Evolutionary conservation across 1,139 yeast species (phyloP).

Genomic region (Pichia inconspicua): DNA sequence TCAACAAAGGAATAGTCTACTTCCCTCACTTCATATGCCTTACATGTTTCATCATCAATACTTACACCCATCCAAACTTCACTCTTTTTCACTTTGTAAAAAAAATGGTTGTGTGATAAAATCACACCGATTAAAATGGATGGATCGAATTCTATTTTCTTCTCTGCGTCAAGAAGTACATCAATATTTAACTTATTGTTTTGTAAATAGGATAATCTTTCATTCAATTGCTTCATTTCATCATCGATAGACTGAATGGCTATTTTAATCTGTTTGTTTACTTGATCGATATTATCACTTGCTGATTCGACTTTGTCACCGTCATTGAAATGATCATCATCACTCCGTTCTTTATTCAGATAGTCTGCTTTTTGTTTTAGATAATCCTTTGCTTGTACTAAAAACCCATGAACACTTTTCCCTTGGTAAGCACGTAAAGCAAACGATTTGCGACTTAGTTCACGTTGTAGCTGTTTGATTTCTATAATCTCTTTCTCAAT

Average conservation of each 20-base stretch:
- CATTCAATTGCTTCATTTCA: slow-evolving; percentile 4
- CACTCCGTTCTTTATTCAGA: neutral
- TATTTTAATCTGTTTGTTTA: slow-evolving; percentile 13
- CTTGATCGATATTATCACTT: slow-evolving; percentile 7
- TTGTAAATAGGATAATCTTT: neutral
- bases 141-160: slow-evolving; percentile 24
- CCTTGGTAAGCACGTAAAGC: slow-evolving; percentile 30
- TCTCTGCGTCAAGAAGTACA: slow-evolving; percentile 16
- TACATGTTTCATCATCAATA: slow-evolving; percentile 22
- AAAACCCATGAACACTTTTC: slow-evolving; percentile 18
- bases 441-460: slow-evolving; percentile 17
- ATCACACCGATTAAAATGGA: slow-evolving; percentile 29
- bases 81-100: slow-evolving; percentile 18
- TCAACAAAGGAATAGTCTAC: slow-evolving; percentile 23
- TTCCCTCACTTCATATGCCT: slow-evolving; percentile 19
- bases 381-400: slow-evolving; percentile 4
- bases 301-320: slow-evolving; percentile 13
- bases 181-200: slow-evolving; percentile 22
- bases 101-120: slow-evolving; percentile 25
- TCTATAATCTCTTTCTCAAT: slow-evolving; percentile 20
- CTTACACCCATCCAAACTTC: slow-evolving; percentile 20
- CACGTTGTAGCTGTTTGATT: slow-evolving; percentile 2
- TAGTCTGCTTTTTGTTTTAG: neutral
- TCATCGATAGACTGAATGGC: slow-evolving; percentile 14
- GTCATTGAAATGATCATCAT: slow-evolving; percentile 1